Evolutionary conservation across 2,329 filamentous ascomycete genomes (phyloP).

Genomic region (Curvularia sp.): DNA sequence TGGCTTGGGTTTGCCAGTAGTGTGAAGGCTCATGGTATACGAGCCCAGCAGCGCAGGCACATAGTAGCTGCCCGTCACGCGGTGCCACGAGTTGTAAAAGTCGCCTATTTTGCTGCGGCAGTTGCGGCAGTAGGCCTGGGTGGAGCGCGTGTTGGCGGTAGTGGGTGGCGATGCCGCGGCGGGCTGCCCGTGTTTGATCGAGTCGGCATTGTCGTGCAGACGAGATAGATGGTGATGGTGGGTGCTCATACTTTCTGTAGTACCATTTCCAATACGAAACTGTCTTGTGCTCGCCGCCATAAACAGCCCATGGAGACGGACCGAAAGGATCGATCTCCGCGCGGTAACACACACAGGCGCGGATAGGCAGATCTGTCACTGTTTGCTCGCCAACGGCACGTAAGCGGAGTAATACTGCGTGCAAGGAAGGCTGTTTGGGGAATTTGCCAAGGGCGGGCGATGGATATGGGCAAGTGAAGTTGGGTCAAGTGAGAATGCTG

Average conservation of each 20-base stretch:
- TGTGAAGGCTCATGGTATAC: conserved; percentile 40
- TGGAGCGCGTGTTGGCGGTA: conserved; percentile 25
- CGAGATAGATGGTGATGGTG: conserved; percentile 20
- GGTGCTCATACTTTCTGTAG: conserved; percentile 10
- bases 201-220: conserved; percentile 12
- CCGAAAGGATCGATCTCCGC: conserved; percentile 10
- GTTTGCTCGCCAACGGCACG: conserved; percentile 4
- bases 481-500: no score
- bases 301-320: conserved; percentile 9
- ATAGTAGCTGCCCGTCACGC: conserved; percentile 46
- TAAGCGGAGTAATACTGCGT: conserved; percentile 6
- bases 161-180: conserved; percentile 21
- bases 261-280: conserved; percentile 8
- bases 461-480: neutral
- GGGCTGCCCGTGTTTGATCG: conserved; percentile 1
- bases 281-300: conserved; percentile 1
- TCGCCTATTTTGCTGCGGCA: conserved; percentile 42
- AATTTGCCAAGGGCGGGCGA: conserved; percentile 1
- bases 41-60: conserved; percentile 45
- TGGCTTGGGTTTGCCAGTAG: conserved; percentile 36
- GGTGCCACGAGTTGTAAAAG: conserved; percentile 49
- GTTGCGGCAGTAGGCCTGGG: conserved; percentile 39
- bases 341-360: neutral
- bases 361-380: neutral
- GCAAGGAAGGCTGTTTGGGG: conserved; percentile 5